Percentiles rank a stretch among this genome's conserved stretches.
Evolutionary conservation across 1,139 yeast genomes (phyloP).

Genomic region (Lizanozyma gosingica): DNA sequence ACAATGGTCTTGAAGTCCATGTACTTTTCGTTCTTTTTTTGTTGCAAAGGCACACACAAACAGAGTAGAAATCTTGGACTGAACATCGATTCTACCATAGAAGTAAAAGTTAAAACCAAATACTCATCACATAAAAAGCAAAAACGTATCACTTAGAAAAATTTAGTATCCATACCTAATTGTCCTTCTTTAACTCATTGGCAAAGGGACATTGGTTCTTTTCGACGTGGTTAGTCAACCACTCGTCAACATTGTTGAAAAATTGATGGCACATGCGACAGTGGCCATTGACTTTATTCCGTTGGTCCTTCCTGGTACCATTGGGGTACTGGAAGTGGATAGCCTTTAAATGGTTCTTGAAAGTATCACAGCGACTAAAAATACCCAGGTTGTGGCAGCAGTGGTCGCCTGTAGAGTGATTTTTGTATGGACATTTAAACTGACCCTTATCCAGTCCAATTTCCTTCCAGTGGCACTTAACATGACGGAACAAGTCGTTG

Average conservation of each 20-base stretch:
- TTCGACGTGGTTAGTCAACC: conserved; percentile 72
- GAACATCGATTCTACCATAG: too few relatives aligned
- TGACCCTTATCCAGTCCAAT: conserved; percentile 43
- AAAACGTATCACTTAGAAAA: too few relatives aligned
- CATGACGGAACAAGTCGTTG: conserved; percentile 77
- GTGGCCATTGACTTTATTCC: conserved; percentile 57
- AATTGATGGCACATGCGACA: conserved; percentile 68
- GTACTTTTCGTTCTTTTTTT: too few relatives aligned
- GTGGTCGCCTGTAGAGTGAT: conserved; percentile 20
- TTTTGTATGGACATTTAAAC: conserved; percentile 38
- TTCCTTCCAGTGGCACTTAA: conserved; percentile 75
- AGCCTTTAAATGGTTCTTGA: conserved; percentile 83
- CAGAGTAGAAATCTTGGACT: too few relatives aligned
- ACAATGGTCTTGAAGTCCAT: too few relatives aligned
- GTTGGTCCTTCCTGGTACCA: conserved; percentile 75
- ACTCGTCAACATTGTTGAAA: conserved; percentile 65
- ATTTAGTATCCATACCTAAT: too few relatives aligned
- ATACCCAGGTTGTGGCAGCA: conserved; percentile 78
- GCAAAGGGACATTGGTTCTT: conserved; percentile 38
- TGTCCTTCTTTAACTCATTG: conserved; percentile 11
- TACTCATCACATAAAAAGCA: too few relatives aligned
- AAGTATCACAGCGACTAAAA: conserved; percentile 84
- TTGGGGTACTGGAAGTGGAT: conserved; percentile 83
- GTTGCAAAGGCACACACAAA: too few relatives aligned
- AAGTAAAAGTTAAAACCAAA: too few relatives aligned